Conservation (phyloP, 2,329 filamentous ascomycete genomes). For the Apiospora hydei region DNA sequence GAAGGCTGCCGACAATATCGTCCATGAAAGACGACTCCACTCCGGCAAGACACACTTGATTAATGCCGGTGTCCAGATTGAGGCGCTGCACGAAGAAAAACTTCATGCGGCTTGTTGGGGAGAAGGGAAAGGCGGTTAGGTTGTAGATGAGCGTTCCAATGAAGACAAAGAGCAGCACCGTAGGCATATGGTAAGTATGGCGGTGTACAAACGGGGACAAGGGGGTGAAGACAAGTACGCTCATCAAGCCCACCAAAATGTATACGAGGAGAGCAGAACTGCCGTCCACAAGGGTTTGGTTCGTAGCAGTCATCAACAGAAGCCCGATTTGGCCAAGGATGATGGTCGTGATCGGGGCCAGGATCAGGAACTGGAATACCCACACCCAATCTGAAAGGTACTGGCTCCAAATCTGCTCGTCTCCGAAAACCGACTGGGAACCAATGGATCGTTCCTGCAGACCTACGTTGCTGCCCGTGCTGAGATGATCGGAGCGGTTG, state of each 20-base stretch:
- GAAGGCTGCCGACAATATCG: conserved; percentile 21
- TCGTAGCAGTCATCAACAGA: conserved; percentile 72
- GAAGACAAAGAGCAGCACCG: conserved; percentile 77
- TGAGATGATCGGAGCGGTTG: conserved; percentile 60
- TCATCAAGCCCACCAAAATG: conserved; percentile 70
- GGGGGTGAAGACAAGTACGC: conserved; percentile 77
- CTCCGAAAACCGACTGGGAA: conserved; percentile 30
- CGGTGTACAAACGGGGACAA: conserved; percentile 86
- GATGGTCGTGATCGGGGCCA: conserved; percentile 80
- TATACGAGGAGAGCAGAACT: conserved; percentile 76
- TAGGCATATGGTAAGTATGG: conserved; percentile 81
- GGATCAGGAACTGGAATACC: conserved; percentile 83
- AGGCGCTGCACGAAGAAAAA: conserved; percentile 85
- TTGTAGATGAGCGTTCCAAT: conserved; percentile 84
- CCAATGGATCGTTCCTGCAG: conserved; percentile 54
- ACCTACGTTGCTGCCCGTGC: conserved; percentile 39
- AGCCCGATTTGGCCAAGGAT: conserved; percentile 80
- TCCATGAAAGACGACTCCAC: conserved; percentile 22
- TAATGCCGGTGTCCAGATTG: conserved; percentile 73
- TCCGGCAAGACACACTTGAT: conserved; percentile 10
- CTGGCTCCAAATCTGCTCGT: conserved; percentile 87
- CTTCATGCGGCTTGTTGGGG: conserved; percentile 79
- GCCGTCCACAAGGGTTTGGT: conserved; percentile 87
- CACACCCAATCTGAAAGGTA: conserved; percentile 84
- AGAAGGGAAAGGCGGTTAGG: conserved; percentile 88